Evolutionary conservation across 139 green algal species (phyloP).

Genomic region (Ulvella scutata): DNA sequence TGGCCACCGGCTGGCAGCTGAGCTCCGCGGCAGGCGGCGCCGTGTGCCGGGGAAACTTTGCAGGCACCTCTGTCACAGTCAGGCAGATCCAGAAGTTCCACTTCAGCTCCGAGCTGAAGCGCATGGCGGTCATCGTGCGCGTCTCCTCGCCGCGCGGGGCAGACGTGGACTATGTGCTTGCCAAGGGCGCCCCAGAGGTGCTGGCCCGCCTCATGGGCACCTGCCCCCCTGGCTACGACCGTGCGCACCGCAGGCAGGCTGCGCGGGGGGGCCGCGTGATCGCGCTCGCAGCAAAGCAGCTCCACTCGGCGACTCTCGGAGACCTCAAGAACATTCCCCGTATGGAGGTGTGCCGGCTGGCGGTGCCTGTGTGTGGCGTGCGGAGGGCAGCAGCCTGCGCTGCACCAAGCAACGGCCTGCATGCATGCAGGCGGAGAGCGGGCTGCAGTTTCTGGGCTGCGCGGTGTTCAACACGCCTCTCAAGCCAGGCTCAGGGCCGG

Average conservation of each 20-base stretch:
- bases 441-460: slow-evolving; percentile 61
- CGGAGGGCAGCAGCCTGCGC: background rate
- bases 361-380: background rate
- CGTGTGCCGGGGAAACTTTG: background rate
- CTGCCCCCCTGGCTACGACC: slow-evolving; percentile 55
- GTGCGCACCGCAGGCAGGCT: slow-evolving; percentile 68
- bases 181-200: slow-evolving; percentile 83
- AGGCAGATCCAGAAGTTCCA: slow-evolving; percentile 31
- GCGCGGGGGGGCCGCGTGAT: slow-evolving; percentile 81
- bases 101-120: slow-evolving; percentile 80
- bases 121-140: slow-evolving; percentile 69
- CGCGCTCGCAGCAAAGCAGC: slow-evolving; percentile 55
- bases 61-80: background rate
- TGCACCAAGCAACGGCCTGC: background rate
- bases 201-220: slow-evolving; percentile 31
- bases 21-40: background rate
- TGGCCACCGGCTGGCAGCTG: slow-evolving; percentile 19
- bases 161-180: slow-evolving; percentile 21
- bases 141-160: slow-evolving; percentile 11
- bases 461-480: slow-evolving; percentile 69
- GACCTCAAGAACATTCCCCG: slow-evolving; percentile 36
- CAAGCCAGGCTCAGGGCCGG: slow-evolving; percentile 61
- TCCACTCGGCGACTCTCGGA: slow-evolving; percentile 24
- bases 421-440: slow-evolving; percentile 23
- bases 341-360: slow-evolving; percentile 12